These are phyloP conservation scores for Ophiosphaerella herpotricha DNA, from an alignment of 2,329 filamentous ascomycete species.

Conservation along the genomic window DNA sequence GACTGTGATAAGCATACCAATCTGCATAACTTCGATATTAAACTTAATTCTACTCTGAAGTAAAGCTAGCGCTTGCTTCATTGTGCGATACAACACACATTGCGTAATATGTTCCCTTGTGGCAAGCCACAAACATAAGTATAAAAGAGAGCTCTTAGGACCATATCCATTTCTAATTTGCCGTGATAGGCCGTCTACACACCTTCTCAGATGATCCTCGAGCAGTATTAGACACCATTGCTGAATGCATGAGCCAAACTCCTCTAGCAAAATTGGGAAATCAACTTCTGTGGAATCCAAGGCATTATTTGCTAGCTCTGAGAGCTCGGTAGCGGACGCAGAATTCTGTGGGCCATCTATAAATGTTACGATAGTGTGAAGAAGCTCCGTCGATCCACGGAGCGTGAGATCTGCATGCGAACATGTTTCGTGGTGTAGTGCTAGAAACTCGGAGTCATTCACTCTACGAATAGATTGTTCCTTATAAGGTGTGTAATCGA, in stretches of 20 bases:
- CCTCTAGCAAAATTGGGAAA: slow-evolving; percentile 2
- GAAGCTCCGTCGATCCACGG: slow-evolving; percentile 7
- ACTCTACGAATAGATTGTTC: neutral
- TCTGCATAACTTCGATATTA: slow-evolving; percentile 5
- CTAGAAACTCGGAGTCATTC: slow-evolving; percentile 1
- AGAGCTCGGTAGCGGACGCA: slow-evolving; percentile 1
- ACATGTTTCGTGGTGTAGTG: slow-evolving; percentile 5
- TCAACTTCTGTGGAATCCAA: slow-evolving; percentile 7
- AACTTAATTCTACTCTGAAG: slow-evolving; percentile 1
- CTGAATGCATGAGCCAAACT: slow-evolving; percentile 17
- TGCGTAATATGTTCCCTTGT: slow-evolving; percentile 3
- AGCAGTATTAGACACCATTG: slow-evolving; percentile 21
- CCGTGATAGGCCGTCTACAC: slow-evolving; percentile 2
- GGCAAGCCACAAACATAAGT: slow-evolving; percentile 12
- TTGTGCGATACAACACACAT: slow-evolving; percentile 9
- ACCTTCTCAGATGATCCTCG: slow-evolving; percentile 5
- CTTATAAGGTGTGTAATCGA: slow-evolving; percentile 14
- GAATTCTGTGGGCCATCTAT: slow-evolving; percentile 1
- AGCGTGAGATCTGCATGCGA: slow-evolving; percentile 10
- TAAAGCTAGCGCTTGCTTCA: slow-evolving; percentile 14
- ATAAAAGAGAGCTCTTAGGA: slow-evolving; percentile 7
- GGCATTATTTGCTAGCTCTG: slow-evolving; percentile 6
- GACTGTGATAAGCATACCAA: no score
- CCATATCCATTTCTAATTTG: neutral
- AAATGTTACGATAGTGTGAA: slow-evolving; percentile 5